Base-by-base conservation (phyloP, 441 rosid genomes). In the Syzygium malaccense region DNA sequence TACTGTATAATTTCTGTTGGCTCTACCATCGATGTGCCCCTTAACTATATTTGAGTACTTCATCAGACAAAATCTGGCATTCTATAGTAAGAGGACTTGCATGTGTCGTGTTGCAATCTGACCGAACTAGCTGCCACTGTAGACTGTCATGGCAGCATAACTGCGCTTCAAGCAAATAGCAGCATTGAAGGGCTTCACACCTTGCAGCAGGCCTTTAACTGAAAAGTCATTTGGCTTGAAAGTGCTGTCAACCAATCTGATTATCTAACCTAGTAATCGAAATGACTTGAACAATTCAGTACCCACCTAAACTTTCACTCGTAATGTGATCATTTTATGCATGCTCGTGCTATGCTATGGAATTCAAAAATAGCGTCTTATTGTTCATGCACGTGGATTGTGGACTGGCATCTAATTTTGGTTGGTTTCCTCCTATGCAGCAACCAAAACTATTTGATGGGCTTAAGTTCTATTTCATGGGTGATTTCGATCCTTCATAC, bases 361-460 rank as follows among this genome's bases (percentile, higher is more conserved):
- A 12, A 37, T 75, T 75, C 17, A 11, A 23, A 75, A 11, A 75
- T 37, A 37, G 83, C 0, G 7, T 41, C 83, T 41, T 41, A 23
- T 3, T 18, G 5, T 64, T 64, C 71, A 64, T 64, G 37, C 71
- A 30, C 75, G 48, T 54, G 30, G 64, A 53, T 55, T 87, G 55
- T 80, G 83, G 83, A 75, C 86, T 86, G 33, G 56, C 14, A 18
- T 33, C 86, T 75, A 14, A 45, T 33, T n/a, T 48, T 84, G 45
- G 88, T 83, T 55, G 55, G 57, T 86, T 64, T 53, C 55, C 56
- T 86, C 57, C 85, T 53, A 58, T 91, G 94, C 96, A 96, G 99
- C 89, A 93, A 90, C 96, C 95, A 60, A 98, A 93, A 93, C 91
- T 95, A 26, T 97, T 97, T 83, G 91, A 91, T 64, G 96, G 96